Base-by-base conservation (phyloP, 2,329 filamentous ascomycete species). In the Ophiostoma tasmaniense region DNA sequence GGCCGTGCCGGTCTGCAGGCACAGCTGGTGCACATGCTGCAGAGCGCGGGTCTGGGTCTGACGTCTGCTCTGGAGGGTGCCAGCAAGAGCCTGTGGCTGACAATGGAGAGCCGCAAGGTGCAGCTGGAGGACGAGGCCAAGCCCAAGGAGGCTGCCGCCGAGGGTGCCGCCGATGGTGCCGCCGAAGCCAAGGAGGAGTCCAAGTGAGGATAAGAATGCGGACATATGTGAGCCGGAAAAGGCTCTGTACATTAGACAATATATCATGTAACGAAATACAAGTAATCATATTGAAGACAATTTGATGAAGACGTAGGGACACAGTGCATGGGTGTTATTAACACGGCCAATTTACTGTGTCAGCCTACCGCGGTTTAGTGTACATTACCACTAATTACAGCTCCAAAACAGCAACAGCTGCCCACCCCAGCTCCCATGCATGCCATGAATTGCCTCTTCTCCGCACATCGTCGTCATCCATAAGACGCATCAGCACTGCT, bases 81-180 rank as follows among this genome's bases (percentile, higher is more conserved):
- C 66, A 85, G 89, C 71, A 92, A 89, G 83, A 93, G 86, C 76
- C 77, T 99, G 74, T 98, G 94, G 84, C 84, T 97, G 71, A 92
- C 94, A 14, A 81, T 99, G 75, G 94, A 98, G 82, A 87, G 91
- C 66, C 84, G 94, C 77, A 88, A 89, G 79, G 87, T 83, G 66
- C 90, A 94, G 80, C 79, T 99, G 77, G 92, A 97, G 76, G 90
- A 93, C 74, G 89, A 91, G 74, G 75, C 75, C 59, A 64, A 69
- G 66, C 37, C 37, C 37, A 50, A 30, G 64, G 64, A 66, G 30
- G 42, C 25, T 13, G 35, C 61, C 20, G 33, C 55, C 3, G 55
- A 28, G 22, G 55, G 25, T 30, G 28, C 30, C 2, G 33, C 55
- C 3, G 55, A 28, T 11, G 55, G 25, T 30, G 28, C 30, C 2